These are phyloP conservation scores for Leccinellum luteum DNA, from an alignment of 768 basidiomycete genomes.

Conservation along the genomic window DNA sequence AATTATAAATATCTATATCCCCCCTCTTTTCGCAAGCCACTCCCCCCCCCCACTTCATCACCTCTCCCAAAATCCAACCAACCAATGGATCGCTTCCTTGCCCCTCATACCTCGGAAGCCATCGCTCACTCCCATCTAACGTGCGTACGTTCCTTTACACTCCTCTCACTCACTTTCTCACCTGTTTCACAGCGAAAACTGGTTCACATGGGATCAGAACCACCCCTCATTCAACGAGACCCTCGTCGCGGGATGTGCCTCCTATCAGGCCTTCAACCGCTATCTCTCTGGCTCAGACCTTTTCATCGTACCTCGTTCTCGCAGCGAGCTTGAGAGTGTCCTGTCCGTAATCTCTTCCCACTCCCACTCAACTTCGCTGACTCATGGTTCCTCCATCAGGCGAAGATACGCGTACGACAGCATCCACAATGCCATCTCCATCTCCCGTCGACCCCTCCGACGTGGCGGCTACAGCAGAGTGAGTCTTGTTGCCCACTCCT, in stretches of 20 bases:
- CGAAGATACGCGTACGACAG: conserved; percentile 75
- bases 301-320: conserved; percentile 63
- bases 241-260: conserved; percentile 74
- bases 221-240: conserved; percentile 69
- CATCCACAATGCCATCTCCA: conserved; percentile 77
- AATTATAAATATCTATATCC: conserved; percentile 5
- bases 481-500: conserved; percentile 18
- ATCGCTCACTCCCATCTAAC: conserved; percentile 64
- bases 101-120: conserved; percentile 73
- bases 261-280: conserved; percentile 75
- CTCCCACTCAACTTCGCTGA: conserved; percentile 4
- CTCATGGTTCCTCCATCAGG: conserved; percentile 35
- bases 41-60: not conserved
- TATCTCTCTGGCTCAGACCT: conserved; percentile 71
- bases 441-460: conserved; percentile 60
- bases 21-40: not conserved
- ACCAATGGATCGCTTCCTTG: conserved; percentile 71
- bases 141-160: conserved; percentile 38
- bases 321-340: conserved; percentile 65
- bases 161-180: conserved; percentile 10
- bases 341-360: conserved; percentile 45
- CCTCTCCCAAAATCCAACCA: not conserved
- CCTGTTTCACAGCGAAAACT: conserved; percentile 53
- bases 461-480: conserved; percentile 55
- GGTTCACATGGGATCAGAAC: conserved; percentile 66